Conservation (phyloP, 768 basidiomycete species). For the Lactarius hatsudake region DNA sequence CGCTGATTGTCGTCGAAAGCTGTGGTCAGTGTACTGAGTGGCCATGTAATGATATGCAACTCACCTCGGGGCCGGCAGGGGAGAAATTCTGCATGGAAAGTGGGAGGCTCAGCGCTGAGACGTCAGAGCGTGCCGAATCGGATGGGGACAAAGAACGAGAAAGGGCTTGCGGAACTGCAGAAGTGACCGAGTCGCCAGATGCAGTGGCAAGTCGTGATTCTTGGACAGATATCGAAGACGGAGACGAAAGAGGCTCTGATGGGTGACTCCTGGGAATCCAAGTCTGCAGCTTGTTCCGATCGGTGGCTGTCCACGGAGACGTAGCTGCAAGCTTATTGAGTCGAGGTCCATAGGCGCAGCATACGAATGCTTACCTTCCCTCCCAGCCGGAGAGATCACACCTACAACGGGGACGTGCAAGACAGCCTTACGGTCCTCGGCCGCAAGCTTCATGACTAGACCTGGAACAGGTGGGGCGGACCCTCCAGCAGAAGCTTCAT, state of each 20-base stretch:
- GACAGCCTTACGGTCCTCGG: slow-evolving; percentile 17
- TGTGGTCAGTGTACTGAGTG: not conserved
- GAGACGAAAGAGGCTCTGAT: slow-evolving; percentile 17
- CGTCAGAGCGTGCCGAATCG: slow-evolving; percentile 15
- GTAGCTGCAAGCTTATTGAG: not conserved
- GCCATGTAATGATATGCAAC: not conserved
- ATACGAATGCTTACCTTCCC: slow-evolving; percentile 2
- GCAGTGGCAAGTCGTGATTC: slow-evolving; percentile 3
- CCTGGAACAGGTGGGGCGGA: slow-evolving; percentile 11
- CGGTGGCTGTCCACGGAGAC: slow-evolving; percentile 15
- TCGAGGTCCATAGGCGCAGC: slow-evolving; percentile 11
- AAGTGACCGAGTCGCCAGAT: slow-evolving; percentile 10
- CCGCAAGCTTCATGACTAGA: slow-evolving; percentile 21
- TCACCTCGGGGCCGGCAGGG: slow-evolving; percentile 4
- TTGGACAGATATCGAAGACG: slow-evolving; percentile 18
- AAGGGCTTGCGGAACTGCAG: slow-evolving; percentile 7
- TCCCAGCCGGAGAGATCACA: slow-evolving; percentile 6
- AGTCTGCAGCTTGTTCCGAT: slow-evolving; percentile 13
- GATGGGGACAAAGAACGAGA: slow-evolving; percentile 26
- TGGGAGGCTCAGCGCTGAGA: slow-evolving; percentile 10
- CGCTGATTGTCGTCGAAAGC: not conserved
- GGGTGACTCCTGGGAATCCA: slow-evolving; percentile 19
- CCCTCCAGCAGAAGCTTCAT: slow-evolving; percentile 27
- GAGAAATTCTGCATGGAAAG: slow-evolving; percentile 15
- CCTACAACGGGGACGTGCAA: slow-evolving; percentile 24